Evolutionary conservation across 805 yeast genomes (phyloP).

Genomic region (Cyberlindnera lachancei): DNA sequence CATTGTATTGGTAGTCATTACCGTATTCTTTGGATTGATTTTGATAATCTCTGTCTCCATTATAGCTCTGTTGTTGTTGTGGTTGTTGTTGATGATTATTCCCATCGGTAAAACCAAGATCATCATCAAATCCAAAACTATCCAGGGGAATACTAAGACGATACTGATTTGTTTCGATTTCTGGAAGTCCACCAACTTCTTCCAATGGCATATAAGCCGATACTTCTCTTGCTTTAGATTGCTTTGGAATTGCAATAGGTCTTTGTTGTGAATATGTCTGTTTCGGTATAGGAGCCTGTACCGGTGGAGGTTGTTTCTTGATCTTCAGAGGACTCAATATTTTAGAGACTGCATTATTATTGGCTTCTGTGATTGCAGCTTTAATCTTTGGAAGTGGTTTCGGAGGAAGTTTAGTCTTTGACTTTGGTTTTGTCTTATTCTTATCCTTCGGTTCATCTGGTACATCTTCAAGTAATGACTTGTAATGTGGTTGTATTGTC

Average conservation of each 20-base stretch:
- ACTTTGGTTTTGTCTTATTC: neutral
- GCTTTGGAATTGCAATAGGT: constrained; percentile 2
- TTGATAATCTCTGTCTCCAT: no score
- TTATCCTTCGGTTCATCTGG: constrained; percentile 6
- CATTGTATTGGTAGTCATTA: no score
- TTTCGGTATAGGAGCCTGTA: constrained; percentile 1
- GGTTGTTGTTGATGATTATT: neutral
- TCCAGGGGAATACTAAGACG: constrained; percentile 22
- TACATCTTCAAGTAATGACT: constrained; percentile 17
- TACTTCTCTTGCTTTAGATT: neutral
- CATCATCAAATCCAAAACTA: constrained; percentile 13
- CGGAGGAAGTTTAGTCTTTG: neutral
- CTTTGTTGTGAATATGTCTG: neutral
- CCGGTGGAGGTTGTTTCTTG: constrained; percentile 6
- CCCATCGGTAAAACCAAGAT: neutral
- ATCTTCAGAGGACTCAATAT: constrained; percentile 6
- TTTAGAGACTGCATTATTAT: neutral
- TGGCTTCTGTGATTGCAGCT: constrained; percentile 2
- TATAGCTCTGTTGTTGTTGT: neutral
- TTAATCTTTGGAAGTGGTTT: constrained; percentile 4
- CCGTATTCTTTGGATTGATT: no score
- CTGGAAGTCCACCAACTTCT: constrained; percentile 17
- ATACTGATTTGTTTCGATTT: constrained; percentile 21
- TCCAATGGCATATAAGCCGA: constrained; percentile 14
- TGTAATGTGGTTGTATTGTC: constrained; percentile 17